These are phyloP conservation scores for Saccharum hybrid DNA, from an alignment of 202 grass and related monocot species.

Conservation along the genomic window DNA sequence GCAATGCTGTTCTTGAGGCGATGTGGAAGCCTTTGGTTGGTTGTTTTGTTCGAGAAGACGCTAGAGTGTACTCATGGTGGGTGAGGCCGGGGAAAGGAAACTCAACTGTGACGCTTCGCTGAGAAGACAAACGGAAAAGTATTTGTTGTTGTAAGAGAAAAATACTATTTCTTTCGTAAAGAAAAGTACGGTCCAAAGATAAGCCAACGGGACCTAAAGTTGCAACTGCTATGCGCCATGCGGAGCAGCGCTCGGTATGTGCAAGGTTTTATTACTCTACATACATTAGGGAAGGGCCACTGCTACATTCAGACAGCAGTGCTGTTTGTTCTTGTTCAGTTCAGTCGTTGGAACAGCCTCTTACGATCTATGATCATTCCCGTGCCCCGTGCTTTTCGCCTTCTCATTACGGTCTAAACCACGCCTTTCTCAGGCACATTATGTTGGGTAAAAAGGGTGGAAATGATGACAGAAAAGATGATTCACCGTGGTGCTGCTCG, in stretches of 20 bases:
- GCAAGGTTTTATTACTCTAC: slow-evolving; percentile 29
- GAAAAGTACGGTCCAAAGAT: no score
- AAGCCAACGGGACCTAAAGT: neutral
- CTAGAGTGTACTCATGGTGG: neutral
- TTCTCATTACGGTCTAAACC: slow-evolving; percentile 22
- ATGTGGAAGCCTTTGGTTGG: slow-evolving; percentile 5
- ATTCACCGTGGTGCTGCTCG: slow-evolving; percentile 23
- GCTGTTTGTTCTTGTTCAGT: slow-evolving; percentile 17
- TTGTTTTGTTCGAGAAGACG: neutral
- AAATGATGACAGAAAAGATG: slow-evolving; percentile 45
- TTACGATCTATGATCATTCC: slow-evolving; percentile 2
- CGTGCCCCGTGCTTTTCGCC: neutral
- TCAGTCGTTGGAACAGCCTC: neutral
- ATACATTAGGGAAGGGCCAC: no score
- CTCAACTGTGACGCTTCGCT: neutral
- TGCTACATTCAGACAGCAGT: neutral
- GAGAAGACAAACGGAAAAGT: no score
- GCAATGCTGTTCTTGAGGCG: slow-evolving; percentile 12
- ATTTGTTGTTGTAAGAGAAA: no score
- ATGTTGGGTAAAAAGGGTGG: slow-evolving; percentile 44
- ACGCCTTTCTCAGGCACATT: slow-evolving; percentile 36
- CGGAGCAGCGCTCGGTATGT: slow-evolving; percentile 1
- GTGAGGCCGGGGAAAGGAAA: no score
- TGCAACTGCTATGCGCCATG: slow-evolving; percentile 50
- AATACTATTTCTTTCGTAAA: no score